phyloP scores from a whole-genome alignment of 805 yeast species.

The Wickerhamiella kazuoi region DNA sequence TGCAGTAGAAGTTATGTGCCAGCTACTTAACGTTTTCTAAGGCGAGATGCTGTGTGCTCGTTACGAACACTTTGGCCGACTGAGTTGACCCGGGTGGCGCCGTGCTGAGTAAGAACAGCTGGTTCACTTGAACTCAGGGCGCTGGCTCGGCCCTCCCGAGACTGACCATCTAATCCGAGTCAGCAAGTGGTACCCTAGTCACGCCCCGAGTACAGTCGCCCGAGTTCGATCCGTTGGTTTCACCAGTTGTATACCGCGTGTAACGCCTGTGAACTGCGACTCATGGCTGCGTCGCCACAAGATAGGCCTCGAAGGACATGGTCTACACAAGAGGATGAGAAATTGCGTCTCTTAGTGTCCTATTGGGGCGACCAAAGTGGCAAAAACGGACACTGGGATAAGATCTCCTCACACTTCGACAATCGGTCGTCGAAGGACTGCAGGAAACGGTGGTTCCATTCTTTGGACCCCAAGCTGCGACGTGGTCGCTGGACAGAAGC shows the following conservation, averaged over 20 bases:
- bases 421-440: constrained; percentile 61
- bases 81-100: too few relatives aligned
- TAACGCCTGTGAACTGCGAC: too few relatives aligned
- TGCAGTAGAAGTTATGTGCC: too few relatives aligned
- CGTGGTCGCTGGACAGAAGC: constrained; percentile 77
- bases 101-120: too few relatives aligned
- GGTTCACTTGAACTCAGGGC: too few relatives aligned
- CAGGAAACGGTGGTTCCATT: constrained; percentile 71
- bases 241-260: neutral
- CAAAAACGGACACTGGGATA: constrained; percentile 26
- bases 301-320: constrained; percentile 26
- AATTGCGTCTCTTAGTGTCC: constrained; percentile 27
- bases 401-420: constrained; percentile 21
- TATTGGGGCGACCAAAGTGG: constrained; percentile 31
- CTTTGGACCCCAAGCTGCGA: constrained; percentile 62
- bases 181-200: neutral
- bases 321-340: constrained; percentile 57
- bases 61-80: too few relatives aligned
- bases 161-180: too few relatives aligned
- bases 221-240: neutral
- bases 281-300: neutral
- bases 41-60: too few relatives aligned
- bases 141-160: too few relatives aligned
- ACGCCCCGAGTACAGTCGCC: neutral
- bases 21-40: too few relatives aligned